Evolutionary conservation across 345 rosid genomes (phyloP).

Genomic region (Luvunga scandens): DNA sequence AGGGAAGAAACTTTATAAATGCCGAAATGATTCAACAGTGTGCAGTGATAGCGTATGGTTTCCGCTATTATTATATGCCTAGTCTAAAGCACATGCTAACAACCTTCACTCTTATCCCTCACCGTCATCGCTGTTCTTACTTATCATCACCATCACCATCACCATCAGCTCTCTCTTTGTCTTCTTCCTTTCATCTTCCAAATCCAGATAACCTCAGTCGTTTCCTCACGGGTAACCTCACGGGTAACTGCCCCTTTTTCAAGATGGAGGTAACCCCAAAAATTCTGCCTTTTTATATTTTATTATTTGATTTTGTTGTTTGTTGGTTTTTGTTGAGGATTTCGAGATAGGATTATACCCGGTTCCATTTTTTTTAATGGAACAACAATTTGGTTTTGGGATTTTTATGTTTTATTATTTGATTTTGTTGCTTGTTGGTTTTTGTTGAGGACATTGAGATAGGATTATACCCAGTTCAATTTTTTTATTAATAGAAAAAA

Average conservation of each 20-base stretch:
- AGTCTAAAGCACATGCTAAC: slow-evolving; percentile 31
- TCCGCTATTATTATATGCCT: slow-evolving; percentile 37
- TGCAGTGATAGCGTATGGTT: slow-evolving; percentile 39
- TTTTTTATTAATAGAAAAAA: background rate
- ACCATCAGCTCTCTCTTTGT: background rate
- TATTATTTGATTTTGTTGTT: too few species aligned
- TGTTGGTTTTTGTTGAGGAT: background rate
- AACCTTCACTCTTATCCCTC: slow-evolving; percentile 16
- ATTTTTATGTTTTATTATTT: background rate
- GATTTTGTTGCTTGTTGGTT: too few species aligned
- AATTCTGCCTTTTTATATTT: background rate
- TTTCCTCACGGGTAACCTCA: slow-evolving; percentile 41
- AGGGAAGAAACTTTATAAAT: background rate
- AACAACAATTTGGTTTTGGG: background rate
- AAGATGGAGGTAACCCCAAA: slow-evolving; percentile 63
- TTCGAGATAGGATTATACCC: background rate
- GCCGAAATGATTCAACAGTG: slow-evolving; percentile 22
- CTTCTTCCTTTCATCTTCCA: slow-evolving; percentile 25
- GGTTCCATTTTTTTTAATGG: background rate
- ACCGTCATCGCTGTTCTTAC: slow-evolving; percentile 20
- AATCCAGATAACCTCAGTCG: slow-evolving; percentile 11
- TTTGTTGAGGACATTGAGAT: background rate
- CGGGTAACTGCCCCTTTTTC: slow-evolving; percentile 43
- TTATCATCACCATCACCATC: background rate
- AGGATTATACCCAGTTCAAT: background rate